A percentile compares a stretch with the other conserved stretches of the same genome.
phyloP scores from a whole-genome alignment of 2,329 filamentous ascomycete species.

The Fusarium equiseti region DNA sequence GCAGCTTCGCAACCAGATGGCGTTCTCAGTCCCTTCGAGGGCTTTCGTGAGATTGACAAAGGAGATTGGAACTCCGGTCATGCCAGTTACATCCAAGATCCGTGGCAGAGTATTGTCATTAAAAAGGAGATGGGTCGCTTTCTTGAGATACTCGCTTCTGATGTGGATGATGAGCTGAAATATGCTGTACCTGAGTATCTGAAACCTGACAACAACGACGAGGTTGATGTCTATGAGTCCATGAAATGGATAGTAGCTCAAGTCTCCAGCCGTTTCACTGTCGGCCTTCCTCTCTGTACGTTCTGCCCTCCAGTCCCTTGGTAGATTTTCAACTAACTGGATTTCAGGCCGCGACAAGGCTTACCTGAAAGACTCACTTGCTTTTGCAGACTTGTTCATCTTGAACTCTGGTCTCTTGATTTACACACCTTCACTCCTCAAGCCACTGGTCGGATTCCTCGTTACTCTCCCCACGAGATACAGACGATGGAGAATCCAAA shows the following conservation, averaged over 20 bases:
- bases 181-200: conserved; percentile 51
- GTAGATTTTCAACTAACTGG: neutral
- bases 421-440: conserved; percentile 49
- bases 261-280: conserved; percentile 49
- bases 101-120: conserved; percentile 53
- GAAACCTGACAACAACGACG: conserved; percentile 44
- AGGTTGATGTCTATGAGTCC: conserved; percentile 48
- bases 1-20: conserved; percentile 55
- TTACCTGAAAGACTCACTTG: conserved; percentile 49
- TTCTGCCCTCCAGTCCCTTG: too few relatives aligned
- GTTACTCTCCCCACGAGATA: conserved; percentile 35
- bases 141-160: conserved; percentile 50
- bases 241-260: conserved; percentile 50
- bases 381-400: conserved; percentile 51
- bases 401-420: conserved; percentile 51
- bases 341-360: conserved; percentile 48
- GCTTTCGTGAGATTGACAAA: conserved; percentile 56
- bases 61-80: conserved; percentile 55
- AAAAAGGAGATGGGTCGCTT: conserved; percentile 53
- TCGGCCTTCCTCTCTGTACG: conserved; percentile 49
- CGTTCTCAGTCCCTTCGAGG: conserved; percentile 51
- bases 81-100: conserved; percentile 49
- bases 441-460: conserved; percentile 50
- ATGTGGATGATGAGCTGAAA: conserved; percentile 53
- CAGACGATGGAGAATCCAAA: conserved; percentile 29